A percentile compares a stretch with the other conserved stretches of the same genome.
Evolutionary conservation across 2,329 filamentous ascomycete species (phyloP).

Genomic region (Cordyceps fumosorosea): DNA sequence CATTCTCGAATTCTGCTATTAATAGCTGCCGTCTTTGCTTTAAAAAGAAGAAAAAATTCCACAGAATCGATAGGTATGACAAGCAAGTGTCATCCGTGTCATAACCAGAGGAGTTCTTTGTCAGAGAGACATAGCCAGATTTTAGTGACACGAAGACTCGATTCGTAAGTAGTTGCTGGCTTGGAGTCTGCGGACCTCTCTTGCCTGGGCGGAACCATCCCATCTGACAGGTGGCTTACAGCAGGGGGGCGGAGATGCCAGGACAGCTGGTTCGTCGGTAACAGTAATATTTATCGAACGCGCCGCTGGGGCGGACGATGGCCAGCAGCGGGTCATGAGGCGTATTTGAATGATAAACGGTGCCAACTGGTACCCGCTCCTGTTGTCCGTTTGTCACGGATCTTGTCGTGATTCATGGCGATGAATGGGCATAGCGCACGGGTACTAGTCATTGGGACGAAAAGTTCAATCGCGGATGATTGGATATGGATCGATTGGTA

Average conservation of each 20-base stretch:
- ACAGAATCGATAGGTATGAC: too few species aligned
- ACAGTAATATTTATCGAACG: neutral
- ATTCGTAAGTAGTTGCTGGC: too few species aligned
- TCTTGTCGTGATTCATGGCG: neutral
- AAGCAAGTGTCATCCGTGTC: too few species aligned
- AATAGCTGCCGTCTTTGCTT: too few species aligned
- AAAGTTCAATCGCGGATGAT: too few species aligned
- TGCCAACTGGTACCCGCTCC: neutral
- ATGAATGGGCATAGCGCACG: neutral
- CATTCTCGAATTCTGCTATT: too few species aligned
- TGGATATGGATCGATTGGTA: neutral
- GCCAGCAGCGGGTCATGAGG: neutral
- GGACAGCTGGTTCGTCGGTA: neutral
- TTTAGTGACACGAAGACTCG: too few species aligned
- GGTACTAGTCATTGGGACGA: too few species aligned
- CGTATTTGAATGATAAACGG: neutral
- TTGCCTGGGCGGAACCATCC: neutral
- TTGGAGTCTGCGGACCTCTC: neutral
- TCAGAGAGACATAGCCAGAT: too few species aligned
- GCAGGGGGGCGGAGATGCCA: neutral
- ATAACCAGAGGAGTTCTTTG: too few species aligned
- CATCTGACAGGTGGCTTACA: conserved; percentile 9
- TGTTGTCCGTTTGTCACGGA: neutral
- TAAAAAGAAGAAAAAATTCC: too few species aligned
- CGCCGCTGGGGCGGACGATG: neutral